These are phyloP conservation scores for Macrotyloma uniflorum DNA, from an alignment of 306 rosid genomes.

Conservation along the genomic window DNA sequence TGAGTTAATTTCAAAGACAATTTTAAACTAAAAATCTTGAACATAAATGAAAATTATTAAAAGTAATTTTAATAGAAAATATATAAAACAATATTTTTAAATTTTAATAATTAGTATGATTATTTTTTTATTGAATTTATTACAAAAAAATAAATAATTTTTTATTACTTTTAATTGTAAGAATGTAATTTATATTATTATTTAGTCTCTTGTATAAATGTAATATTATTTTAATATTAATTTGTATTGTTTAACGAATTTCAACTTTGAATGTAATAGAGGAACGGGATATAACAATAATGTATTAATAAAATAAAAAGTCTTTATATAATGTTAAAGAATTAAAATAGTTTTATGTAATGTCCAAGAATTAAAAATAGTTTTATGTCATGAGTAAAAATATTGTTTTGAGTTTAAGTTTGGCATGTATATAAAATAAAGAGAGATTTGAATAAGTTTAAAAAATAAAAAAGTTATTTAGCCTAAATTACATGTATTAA, in stretches of 20 bases:
- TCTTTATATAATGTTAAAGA: neutral
- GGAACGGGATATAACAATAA: neutral
- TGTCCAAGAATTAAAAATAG: neutral
- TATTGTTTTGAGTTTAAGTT: neutral
- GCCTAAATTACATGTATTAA: neutral
- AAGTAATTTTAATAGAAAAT: neutral
- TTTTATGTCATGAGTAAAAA: no score
- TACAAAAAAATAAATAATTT: no score
- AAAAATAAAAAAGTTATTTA: neutral
- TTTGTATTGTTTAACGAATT: no score
- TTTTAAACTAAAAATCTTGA: neutral
- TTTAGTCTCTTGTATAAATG: neutral
- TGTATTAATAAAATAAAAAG: no score
- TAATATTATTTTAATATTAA: no score
- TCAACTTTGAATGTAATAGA: neutral
- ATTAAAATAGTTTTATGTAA: no score
- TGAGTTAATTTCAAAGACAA: no score
- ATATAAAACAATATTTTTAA: no score
- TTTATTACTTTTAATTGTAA: neutral
- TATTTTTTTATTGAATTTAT: no score
- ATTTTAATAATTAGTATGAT: neutral
- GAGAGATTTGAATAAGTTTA: neutral
- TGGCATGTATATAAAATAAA: neutral
- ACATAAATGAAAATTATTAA: neutral
- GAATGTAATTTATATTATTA: no score